Evolutionary conservation across 1,139 yeast genomes (phyloP).

Genomic region (Sugiyamaella castrensis): DNA sequence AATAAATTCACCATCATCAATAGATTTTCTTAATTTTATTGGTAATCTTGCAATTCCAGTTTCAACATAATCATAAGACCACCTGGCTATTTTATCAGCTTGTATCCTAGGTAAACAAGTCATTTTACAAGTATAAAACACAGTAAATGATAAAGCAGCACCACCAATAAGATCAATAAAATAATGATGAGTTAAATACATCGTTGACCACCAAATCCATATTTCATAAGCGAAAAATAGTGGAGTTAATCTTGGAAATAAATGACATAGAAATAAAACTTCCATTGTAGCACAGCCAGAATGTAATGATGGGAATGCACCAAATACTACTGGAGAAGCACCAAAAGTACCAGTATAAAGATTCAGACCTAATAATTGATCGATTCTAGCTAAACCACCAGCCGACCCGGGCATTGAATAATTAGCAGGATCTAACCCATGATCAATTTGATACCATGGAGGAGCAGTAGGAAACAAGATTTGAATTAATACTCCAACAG

Average conservation of each 20-base stretch:
- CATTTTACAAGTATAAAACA: conserved; percentile 71
- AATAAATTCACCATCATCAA: conserved; percentile 32
- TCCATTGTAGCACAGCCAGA: conserved; percentile 94
- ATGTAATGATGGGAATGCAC: conserved; percentile 96
- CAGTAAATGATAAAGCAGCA: conserved; percentile 67
- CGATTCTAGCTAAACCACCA: conserved; percentile 93
- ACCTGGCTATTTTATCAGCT: conserved; percentile 66
- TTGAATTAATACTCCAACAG: conserved; percentile 79
- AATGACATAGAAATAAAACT: conserved; percentile 75
- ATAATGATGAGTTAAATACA: conserved; percentile 95
- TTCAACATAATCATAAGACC: conserved; percentile 63
- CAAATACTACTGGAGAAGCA: conserved; percentile 91
- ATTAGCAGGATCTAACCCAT: conserved; percentile 88
- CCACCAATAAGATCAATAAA: conserved; percentile 92
- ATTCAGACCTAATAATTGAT: conserved; percentile 71
- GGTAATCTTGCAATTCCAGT: conserved; percentile 34
- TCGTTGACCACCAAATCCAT: conserved; percentile 98
- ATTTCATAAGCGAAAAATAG: conserved; percentile 71
- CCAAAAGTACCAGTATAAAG: conserved; percentile 82
- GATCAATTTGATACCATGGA: conserved; percentile 91
- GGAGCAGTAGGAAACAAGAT: conserved; percentile 92
- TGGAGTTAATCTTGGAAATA: conserved; percentile 67
- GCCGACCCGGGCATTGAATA: conserved; percentile 93
- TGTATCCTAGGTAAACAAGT: conserved; percentile 70
- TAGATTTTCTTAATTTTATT: conserved; percentile 33